These are phyloP conservation scores for Pogostemon cablin DNA, from an alignment of 257 asterid species.

Conservation along the genomic window DNA sequence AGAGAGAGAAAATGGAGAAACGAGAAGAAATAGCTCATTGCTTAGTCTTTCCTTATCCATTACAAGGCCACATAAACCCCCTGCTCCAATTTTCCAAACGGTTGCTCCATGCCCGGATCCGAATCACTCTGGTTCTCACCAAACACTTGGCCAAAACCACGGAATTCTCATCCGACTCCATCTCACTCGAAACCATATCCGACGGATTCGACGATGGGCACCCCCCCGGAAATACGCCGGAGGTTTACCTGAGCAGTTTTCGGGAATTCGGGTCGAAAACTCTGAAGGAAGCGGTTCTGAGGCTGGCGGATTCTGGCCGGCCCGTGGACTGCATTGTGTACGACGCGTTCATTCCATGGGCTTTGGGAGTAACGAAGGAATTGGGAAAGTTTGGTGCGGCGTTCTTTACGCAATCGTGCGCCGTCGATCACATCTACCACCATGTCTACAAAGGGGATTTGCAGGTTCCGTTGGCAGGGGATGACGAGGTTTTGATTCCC, in stretches of 20 bases:
- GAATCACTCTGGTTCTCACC: conserved; percentile 36
- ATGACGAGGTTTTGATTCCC: conserved; percentile 35
- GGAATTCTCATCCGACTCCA: conserved; percentile 12
- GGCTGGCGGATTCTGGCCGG: conserved; percentile 34
- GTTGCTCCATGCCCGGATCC: conserved; percentile 31
- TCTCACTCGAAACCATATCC: conserved; percentile 45
- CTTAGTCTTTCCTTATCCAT: conserved; percentile 45
- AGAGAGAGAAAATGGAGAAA: conserved; percentile 28
- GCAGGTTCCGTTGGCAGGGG: conserved; percentile 33
- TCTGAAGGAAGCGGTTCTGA: conserved; percentile 12
- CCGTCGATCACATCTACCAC: conserved; percentile 43
- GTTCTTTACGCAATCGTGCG: conserved; percentile 57
- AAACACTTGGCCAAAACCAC: conserved; percentile 30
- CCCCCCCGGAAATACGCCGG: not conserved
- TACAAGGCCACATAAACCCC: conserved; percentile 60
- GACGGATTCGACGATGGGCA: conserved; percentile 46
- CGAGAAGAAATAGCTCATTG: conserved; percentile 39
- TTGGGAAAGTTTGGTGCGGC: conserved; percentile 40
- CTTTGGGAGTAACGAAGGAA: conserved; percentile 39
- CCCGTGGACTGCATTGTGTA: conserved; percentile 45
- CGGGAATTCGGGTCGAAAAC: conserved; percentile 29
- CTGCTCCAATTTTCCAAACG: conserved; percentile 61
- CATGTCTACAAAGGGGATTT: conserved; percentile 33
- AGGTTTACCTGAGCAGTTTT: conserved; percentile 9
- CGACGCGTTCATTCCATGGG: conserved; percentile 50